Conservation (phyloP, 768 basidiomycete genomes). For the Clitopilus passeckerianus region DNA sequence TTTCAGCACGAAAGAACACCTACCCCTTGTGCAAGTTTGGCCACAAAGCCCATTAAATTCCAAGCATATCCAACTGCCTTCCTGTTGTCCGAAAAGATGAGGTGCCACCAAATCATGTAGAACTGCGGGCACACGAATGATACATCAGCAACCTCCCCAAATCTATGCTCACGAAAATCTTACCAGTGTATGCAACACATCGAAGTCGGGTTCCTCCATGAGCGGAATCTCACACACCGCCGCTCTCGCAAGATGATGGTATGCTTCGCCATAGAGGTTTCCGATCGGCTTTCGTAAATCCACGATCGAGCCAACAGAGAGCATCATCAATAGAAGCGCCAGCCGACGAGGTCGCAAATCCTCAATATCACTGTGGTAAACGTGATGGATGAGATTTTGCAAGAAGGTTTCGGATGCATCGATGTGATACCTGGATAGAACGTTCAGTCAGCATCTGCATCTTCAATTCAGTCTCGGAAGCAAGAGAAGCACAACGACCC, state of each 20-base stretch:
- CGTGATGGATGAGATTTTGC: slow-evolving; percentile 63
- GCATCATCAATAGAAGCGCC: slow-evolving; percentile 64
- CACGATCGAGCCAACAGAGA: slow-evolving; percentile 67
- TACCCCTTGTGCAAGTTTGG: slow-evolving; percentile 70
- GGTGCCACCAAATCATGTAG: slow-evolving; percentile 72
- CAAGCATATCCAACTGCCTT: slow-evolving; percentile 71
- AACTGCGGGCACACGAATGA: slow-evolving; percentile 23
- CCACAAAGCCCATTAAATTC: slow-evolving; percentile 72
- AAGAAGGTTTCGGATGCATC: slow-evolving; percentile 69
- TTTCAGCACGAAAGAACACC: slow-evolving; percentile 20
- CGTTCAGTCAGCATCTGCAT: background rate
- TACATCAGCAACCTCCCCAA: background rate
- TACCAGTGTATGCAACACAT: slow-evolving; percentile 65
- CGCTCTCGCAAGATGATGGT: slow-evolving; percentile 62
- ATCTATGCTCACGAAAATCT: slow-evolving; percentile 6
- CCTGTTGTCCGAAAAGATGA: slow-evolving; percentile 71
- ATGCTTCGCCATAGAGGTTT: slow-evolving; percentile 56
- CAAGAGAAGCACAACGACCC: background rate
- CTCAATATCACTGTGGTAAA: slow-evolving; percentile 56
- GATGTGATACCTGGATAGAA: slow-evolving; percentile 49
- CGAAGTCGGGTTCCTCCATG: slow-evolving; percentile 72
- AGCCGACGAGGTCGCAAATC: slow-evolving; percentile 62
- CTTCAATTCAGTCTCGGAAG: background rate
- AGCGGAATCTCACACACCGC: slow-evolving; percentile 70
- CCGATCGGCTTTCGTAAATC: slow-evolving; percentile 55